These are phyloP conservation scores for Rhazya stricta DNA, from an alignment of 257 asterid species.

Conservation along the genomic window DNA sequence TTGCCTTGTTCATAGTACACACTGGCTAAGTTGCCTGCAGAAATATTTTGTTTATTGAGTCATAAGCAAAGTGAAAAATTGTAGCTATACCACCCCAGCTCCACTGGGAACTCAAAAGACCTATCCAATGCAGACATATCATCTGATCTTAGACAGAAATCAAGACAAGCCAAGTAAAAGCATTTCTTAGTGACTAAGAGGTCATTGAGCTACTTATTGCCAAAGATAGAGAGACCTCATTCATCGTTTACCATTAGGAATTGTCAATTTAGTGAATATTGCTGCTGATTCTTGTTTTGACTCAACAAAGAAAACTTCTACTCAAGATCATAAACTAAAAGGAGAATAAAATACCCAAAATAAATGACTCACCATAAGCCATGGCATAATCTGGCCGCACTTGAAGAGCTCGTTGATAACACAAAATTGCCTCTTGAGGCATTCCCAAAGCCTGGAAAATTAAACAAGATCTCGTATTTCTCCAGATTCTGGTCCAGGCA, in stretches of 20 bases:
- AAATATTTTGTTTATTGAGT: neutral
- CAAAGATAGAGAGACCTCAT: neutral
- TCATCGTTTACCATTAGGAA: neutral
- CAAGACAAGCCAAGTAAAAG: neutral
- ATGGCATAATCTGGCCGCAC: slow-evolving; percentile 85
- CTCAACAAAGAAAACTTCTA: neutral
- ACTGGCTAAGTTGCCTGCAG: slow-evolving; percentile 90
- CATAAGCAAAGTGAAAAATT: neutral
- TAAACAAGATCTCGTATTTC: slow-evolving; percentile 51
- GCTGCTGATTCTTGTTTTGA: neutral
- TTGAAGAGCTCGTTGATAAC: slow-evolving; percentile 91
- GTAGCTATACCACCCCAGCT: neutral
- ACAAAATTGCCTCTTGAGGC: slow-evolving; percentile 86
- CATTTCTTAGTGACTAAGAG: neutral
- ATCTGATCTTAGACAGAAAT: neutral
- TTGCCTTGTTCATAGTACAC: slow-evolving; percentile 92
- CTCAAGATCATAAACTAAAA: neutral
- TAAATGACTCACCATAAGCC: slow-evolving; percentile 75
- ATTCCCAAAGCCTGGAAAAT: slow-evolving; percentile 90
- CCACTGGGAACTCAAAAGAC: neutral
- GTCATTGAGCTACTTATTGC: neutral
- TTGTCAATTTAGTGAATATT: neutral
- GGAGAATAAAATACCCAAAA: neutral
- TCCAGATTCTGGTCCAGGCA: slow-evolving; percentile 44
- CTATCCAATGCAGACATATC: neutral